phyloP scores from a whole-genome alignment of 2,329 filamentous ascomycete genomes.

The Pezizomycotina sp. region DNA sequence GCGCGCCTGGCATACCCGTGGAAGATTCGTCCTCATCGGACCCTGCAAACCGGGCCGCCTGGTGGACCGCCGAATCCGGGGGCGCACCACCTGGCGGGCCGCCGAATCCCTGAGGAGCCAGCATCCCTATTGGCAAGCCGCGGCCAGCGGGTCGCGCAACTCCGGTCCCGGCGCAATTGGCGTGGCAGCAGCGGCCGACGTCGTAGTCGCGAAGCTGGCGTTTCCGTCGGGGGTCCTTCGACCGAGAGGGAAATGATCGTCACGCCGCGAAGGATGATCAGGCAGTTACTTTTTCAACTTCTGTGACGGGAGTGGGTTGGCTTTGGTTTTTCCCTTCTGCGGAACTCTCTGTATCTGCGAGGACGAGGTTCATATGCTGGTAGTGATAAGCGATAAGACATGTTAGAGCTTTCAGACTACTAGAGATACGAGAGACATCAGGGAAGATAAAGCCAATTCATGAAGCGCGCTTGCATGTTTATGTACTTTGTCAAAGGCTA shows the following conservation, averaged over 20 bases:
- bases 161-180: slow-evolving; percentile 62
- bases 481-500: slow-evolving; percentile 87
- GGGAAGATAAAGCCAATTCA: slow-evolving; percentile 11
- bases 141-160: slow-evolving; percentile 82
- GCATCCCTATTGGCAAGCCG: slow-evolving; percentile 35
- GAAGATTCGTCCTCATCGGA: slow-evolving; percentile 19
- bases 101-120: slow-evolving; percentile 20
- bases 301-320: slow-evolving; percentile 54
- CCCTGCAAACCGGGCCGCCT: slow-evolving; percentile 16
- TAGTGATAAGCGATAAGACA: slow-evolving; percentile 9
- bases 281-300: slow-evolving; percentile 88
- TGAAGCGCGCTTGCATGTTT: slow-evolving; percentile 2
- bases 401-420: too few relatives aligned
- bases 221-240: slow-evolving; percentile 85
- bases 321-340: slow-evolving; percentile 69
- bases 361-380: slow-evolving; percentile 97
- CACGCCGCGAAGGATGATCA: slow-evolving; percentile 86
- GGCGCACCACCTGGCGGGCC: slow-evolving; percentile 21
- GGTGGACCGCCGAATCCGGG: slow-evolving; percentile 23
- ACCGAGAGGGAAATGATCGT: slow-evolving; percentile 90
- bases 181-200: slow-evolving; percentile 41
- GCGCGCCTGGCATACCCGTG: slow-evolving; percentile 19
- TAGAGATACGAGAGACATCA: not conserved
- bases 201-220: slow-evolving; percentile 71
- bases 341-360: slow-evolving; percentile 95